A percentile compares a stretch with the other conserved stretches of the same genome.
These are phyloP conservation scores for Colletotrichum noveboracense DNA, from an alignment of 2,329 filamentous ascomycete species.

Conservation along the genomic window DNA sequence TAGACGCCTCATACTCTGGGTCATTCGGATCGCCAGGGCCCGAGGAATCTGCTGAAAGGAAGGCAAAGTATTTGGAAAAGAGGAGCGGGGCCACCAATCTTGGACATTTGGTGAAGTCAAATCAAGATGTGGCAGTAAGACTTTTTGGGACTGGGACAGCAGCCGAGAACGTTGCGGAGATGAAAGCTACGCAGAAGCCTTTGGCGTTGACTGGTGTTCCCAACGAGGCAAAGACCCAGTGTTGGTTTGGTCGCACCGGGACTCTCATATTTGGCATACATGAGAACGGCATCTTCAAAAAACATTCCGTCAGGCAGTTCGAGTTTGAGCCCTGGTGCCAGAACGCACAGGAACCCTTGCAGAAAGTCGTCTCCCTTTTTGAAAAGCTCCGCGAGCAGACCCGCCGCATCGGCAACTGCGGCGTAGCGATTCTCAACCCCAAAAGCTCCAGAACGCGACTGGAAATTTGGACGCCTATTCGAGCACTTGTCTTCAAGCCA, in stretches of 20 bases:
- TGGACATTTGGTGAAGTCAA: neutral
- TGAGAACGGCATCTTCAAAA: neutral
- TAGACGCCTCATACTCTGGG: neutral
- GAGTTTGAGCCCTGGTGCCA: neutral
- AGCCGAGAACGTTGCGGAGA: neutral
- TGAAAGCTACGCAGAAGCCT: neutral
- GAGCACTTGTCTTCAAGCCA: neutral
- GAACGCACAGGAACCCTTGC: neutral
- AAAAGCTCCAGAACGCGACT: neutral
- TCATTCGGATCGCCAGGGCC: neutral
- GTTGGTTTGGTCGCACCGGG: neutral
- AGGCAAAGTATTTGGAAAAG: neutral
- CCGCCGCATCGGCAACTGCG: neutral
- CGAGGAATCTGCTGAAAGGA: neutral
- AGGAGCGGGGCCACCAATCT: neutral
- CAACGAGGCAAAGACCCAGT: neutral
- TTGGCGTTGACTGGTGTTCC: neutral
- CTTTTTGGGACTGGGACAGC: neutral
- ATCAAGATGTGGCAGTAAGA: neutral
- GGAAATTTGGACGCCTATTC: neutral
- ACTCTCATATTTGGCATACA: neutral
- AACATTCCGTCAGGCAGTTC: neutral
- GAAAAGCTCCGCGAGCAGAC: neutral
- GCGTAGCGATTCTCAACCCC: neutral
- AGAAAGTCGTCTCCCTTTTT: neutral